Evolutionary conservation across 75 land plant genomes (phyloP), one percentile per base, ranked within the genome.

Genomic region (Cryptomeria japonica): DNA sequence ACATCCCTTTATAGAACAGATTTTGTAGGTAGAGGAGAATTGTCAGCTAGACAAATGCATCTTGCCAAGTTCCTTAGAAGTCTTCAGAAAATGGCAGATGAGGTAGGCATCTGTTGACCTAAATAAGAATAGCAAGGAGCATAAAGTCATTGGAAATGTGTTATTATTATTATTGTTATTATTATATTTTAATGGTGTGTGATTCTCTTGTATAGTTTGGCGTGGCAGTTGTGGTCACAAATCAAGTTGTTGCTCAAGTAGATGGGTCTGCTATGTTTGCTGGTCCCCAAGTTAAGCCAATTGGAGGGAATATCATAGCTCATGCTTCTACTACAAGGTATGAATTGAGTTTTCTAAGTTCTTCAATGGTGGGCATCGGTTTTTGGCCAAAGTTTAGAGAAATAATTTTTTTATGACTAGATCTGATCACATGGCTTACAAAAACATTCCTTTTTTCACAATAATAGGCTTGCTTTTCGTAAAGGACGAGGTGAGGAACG

Each of bases 171-270:
- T 39, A 47, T 16, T 84, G 11, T 15, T 39, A 47, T n/a, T 39
- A 12, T 84, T 39, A 47, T 16, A 42, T 84, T 44, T 34, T 86
- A 39, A 37, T 86, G 13, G 15, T 25, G n/a, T 8, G 19, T 28
- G 38, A 22, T 86, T 86, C n/a, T 88, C 11, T 25, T 31, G 37
- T 73, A 44, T 86, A 97, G 97, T 98, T 98, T 89, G 99, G 99
- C 7, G 96, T 97, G 16, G 99, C 97, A 85, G 99, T 98, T 44
- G 97, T 98, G 14, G 92, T 98, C 13, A 97, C 99, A 22, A 98
- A 98, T 86, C 99, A 98, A 94, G 99, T 98, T 77, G 99, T 98
- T 75, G 98, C 99, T 49, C 99, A 98, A 95, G 99, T 98, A 41
- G 99, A 98, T 88, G 99, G 99, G 28, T 94, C 97, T 58, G 99